Conservation (phyloP, 306 rosid genomes). For the Canavalia ensiformis region DNA sequence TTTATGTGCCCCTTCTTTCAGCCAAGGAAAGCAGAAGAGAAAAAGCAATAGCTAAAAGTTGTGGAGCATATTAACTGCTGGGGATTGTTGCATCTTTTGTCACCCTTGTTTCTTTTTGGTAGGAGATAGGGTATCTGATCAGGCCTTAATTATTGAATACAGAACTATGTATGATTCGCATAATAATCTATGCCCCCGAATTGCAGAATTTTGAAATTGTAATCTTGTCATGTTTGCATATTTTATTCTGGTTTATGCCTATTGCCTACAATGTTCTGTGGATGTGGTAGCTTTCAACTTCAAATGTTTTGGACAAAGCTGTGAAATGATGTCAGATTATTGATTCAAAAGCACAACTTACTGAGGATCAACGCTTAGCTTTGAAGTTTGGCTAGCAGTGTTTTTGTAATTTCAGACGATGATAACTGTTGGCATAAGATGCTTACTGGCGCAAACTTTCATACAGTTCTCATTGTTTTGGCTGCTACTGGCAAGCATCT, state of each 20-base stretch:
- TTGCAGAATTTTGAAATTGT: constrained; percentile 40
- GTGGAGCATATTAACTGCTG: background rate
- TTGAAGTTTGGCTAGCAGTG: background rate
- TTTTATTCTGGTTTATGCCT: constrained; percentile 22
- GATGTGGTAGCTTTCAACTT: background rate
- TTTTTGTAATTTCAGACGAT: background rate
- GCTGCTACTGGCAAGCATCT: background rate
- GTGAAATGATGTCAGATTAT: constrained; percentile 29
- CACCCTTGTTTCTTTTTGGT: constrained; percentile 33
- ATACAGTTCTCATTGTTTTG: background rate
- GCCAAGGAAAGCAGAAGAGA: constrained; percentile 96
- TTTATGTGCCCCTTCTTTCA: constrained; percentile 56
- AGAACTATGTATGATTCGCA: constrained; percentile 26
- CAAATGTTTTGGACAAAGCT: constrained; percentile 18
- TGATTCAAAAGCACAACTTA: constrained; percentile 16
- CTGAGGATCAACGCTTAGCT: background rate
- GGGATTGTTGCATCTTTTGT: constrained; percentile 32
- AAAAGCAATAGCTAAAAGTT: constrained; percentile 63
- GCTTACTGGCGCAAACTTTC: background rate
- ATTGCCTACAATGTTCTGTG: constrained; percentile 4
- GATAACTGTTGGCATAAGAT: background rate
- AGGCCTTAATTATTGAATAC: constrained; percentile 26
- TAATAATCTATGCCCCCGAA: constrained; percentile 39
- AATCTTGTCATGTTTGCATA: background rate
- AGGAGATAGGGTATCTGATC: constrained; percentile 31